Conservation (phyloP, 345 rosid genomes). For the Salix arbutifolia region DNA sequence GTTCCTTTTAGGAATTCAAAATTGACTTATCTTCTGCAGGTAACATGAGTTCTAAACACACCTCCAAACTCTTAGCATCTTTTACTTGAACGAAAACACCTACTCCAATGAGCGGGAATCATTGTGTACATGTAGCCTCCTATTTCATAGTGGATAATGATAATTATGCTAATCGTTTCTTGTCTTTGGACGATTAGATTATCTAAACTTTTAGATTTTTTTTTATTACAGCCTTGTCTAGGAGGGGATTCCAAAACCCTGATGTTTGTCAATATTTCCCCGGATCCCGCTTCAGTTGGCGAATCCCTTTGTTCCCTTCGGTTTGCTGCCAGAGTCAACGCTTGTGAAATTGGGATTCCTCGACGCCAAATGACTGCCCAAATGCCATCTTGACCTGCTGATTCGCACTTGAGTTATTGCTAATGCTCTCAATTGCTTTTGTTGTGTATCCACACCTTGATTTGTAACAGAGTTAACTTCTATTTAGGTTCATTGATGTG, state of each 20-base stretch:
- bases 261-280: constrained; percentile 91
- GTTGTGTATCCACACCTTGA: not conserved
- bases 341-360: constrained; percentile 97
- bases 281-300: constrained; percentile 69
- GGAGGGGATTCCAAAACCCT: constrained; percentile 94
- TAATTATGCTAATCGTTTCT: not conserved
- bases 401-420: constrained; percentile 73
- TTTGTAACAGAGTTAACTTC: not conserved
- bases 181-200: not conserved
- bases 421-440: constrained; percentile 20
- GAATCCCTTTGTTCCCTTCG: constrained; percentile 95
- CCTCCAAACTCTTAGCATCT: not conserved
- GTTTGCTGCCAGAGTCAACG: constrained; percentile 94
- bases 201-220: not conserved
- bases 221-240: constrained; percentile 75
- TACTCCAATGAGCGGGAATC: not conserved
- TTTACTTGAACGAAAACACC: not conserved
- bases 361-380: constrained; percentile 54
- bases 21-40: constrained; percentile 92
- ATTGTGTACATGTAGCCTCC: not conserved
- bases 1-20: constrained; percentile 93
- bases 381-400: constrained; percentile 31
- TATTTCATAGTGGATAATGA: not conserved
- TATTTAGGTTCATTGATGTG: not conserved
- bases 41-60: constrained; percentile 12